Conservation (phyloP, 176 grass and related monocot species). For the bread wheat (Triticum aestivum) region IWGSC_CS_RefSeq_v2.1 NC_057808.1:494113309-494113808, state of each 20-base stretch:
- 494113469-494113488: slow-evolving; percentile 63
- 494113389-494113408: slow-evolving; percentile 89
- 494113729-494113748: slow-evolving; percentile 87
- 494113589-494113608: slow-evolving; percentile 80
- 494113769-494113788: slow-evolving; percentile 44
- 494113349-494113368: slow-evolving; percentile 14
- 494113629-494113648: slow-evolving; percentile 57
- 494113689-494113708: slow-evolving; percentile 49
- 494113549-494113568: slow-evolving; percentile 59
- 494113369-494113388: slow-evolving; percentile 65
- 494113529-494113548: slow-evolving; percentile 78
- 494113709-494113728: slow-evolving; percentile 50
- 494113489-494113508: slow-evolving; percentile 81
- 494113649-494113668: slow-evolving; percentile 83
- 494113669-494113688: slow-evolving; percentile 71
- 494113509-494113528: slow-evolving; percentile 80
- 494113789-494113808: slow-evolving; percentile 64
- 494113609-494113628: slow-evolving; percentile 54
- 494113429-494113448: slow-evolving; percentile 44
- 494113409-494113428: slow-evolving; percentile 60
- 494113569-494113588: slow-evolving; percentile 78
- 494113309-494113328: slow-evolving; percentile 71
- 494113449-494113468: slow-evolving; percentile 78
- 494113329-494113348: slow-evolving; percentile 76
- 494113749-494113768: slow-evolving; percentile 59